Base-by-base conservation (phyloP, 2,329 filamentous ascomycete species). In the Neonectria ditissima region DNA sequence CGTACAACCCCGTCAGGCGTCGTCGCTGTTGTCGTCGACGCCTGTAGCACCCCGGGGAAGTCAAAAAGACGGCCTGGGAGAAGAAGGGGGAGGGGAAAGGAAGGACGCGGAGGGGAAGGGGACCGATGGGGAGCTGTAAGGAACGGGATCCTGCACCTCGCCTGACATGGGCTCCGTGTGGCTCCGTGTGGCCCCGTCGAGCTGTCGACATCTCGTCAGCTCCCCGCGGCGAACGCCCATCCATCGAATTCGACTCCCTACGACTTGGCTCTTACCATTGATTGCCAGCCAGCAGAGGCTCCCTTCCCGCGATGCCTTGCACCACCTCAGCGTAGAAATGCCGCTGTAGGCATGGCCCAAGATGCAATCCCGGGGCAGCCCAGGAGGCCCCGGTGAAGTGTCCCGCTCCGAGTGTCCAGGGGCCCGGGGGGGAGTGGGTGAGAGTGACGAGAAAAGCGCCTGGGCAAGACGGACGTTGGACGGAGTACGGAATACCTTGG, bases 341-440 rank as follows among this genome's bases (percentile, higher is more conserved):
- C 67, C 61, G 62, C 63, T 69, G 69, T 63, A 62, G 56, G 65
- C 52, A 72, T 63, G 61, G 52, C 51, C 66, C 63, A 52, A 73
- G 66, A 69, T 72, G 69, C 53, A 65, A 65, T 55, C 71, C 66
- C 68, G 61, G 67, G 54, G 57, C 57, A 65, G 62, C 67, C 68
- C 64, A 73, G 66, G 61, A 65, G 41, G 18, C 63, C 65, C 71
- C 66, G 65, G 69, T 62, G 61, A 70, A 59, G 63, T 53, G 61
- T 64, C 62, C 65, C 64, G 66, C 63, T 62, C 55, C 55, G 68
- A 69, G 67, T 45, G 63, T 51, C 54, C 43, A 65, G 69, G 69
- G 55, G 41, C 37, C 43, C 50, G 47, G 26, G 50, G 11, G 41
- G 26, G 45, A 37, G 37, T 41, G 62, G 43, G 55, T 41, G 61